phyloP scores from a whole-genome alignment of 1,284 basidiomycete species.

The Phellopilus nigrolimitatus region DNA sequence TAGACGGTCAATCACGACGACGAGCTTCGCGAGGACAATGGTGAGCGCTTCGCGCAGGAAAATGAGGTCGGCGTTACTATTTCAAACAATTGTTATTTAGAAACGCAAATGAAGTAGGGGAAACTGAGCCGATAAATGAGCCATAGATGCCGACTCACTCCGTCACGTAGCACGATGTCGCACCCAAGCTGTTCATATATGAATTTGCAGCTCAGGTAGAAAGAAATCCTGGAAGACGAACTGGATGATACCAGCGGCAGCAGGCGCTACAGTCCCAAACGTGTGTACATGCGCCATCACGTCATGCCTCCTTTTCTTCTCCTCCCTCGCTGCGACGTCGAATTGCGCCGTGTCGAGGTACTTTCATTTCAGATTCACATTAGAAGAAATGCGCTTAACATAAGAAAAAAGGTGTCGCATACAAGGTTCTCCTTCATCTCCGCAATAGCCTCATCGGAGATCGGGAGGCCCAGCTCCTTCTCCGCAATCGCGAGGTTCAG shows the following conservation, averaged over 20 bases:
- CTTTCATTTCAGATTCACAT: slow-evolving; percentile 35
- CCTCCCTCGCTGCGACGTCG: slow-evolving; percentile 86
- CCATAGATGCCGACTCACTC: slow-evolving; percentile 65
- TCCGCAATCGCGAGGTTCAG: slow-evolving; percentile 95
- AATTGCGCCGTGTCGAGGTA: slow-evolving; percentile 87
- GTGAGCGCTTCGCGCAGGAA: slow-evolving; percentile 88
- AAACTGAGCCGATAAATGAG: too few relatives aligned
- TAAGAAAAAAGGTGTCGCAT: slow-evolving; percentile 27
- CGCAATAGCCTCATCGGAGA: slow-evolving; percentile 86
- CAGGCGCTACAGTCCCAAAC: slow-evolving; percentile 90
- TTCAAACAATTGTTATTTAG: slow-evolving; percentile 1
- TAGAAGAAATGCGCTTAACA: not conserved
- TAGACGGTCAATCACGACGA: slow-evolving; percentile 86
- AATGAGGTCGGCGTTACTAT: slow-evolving; percentile 94
- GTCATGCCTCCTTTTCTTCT: slow-evolving; percentile 97
- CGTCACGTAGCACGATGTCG: slow-evolving; percentile 98
- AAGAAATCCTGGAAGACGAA: slow-evolving; percentile 35
- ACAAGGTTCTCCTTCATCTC: slow-evolving; percentile 94
- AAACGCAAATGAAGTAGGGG: not conserved
- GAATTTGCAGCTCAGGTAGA: not conserved
- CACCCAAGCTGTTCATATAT: slow-evolving; percentile 64
- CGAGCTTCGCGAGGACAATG: slow-evolving; percentile 83
- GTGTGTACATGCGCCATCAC: slow-evolving; percentile 99
- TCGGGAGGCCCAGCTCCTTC: slow-evolving; percentile 90
- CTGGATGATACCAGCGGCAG: slow-evolving; percentile 98